Evolutionary conservation across 208 protist species (phyloP).

Genomic region (Herpetomonas samuelpessoai): DNA sequence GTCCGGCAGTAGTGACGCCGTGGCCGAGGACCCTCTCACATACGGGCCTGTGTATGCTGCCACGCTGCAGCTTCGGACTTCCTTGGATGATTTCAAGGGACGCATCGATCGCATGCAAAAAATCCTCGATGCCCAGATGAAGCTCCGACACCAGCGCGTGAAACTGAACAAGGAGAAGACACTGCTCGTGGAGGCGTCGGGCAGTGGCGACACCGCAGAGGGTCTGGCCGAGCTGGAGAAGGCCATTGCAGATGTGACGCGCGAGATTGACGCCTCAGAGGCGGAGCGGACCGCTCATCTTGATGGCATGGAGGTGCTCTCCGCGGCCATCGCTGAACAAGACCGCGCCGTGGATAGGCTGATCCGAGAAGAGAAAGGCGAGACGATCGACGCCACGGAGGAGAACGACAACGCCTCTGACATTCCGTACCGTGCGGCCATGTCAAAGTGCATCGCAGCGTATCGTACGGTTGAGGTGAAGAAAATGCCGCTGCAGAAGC

Average conservation of each 20-base stretch:
- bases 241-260: constrained; percentile 20
- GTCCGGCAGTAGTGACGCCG: background rate
- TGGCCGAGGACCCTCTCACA: constrained; percentile 10
- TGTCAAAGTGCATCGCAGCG: constrained; percentile 67
- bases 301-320: constrained; percentile 20
- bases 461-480: constrained; percentile 65
- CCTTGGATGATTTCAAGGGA: constrained; percentile 70
- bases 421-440: constrained; percentile 35
- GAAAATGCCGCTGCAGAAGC: constrained; percentile 51
- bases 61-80: constrained; percentile 30
- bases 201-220: background rate
- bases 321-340: constrained; percentile 8
- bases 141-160: constrained; percentile 37
- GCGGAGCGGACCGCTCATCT: constrained; percentile 16
- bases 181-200: background rate
- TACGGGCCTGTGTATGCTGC: constrained; percentile 42
- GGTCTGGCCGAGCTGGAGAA: constrained; percentile 13
- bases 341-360: constrained; percentile 19
- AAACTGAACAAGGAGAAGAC: constrained; percentile 26
- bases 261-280: constrained; percentile 32
- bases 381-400: background rate
- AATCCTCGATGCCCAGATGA: constrained; percentile 55
- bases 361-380: background rate
- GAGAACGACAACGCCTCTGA: background rate
- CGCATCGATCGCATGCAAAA: constrained; percentile 64